These are phyloP conservation scores for Tieghemiomyces parasiticus DNA, from an alignment of 192 early-diverging fungal species.

Conservation along the genomic window DNA sequence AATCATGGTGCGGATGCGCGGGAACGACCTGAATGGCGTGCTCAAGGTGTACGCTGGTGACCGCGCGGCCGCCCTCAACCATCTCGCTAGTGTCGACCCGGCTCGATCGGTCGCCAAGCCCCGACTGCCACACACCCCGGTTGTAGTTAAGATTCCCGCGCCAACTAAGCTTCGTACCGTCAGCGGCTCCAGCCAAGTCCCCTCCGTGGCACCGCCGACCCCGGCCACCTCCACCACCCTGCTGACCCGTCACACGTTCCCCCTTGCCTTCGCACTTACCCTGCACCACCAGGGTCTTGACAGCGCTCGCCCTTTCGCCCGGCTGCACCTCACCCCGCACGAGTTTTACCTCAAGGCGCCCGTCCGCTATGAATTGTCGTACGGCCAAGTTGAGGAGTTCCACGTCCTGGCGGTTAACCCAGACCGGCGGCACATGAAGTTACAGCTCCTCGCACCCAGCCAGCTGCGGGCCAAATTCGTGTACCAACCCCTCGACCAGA, in stretches of 20 bases:
- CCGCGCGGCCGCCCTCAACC: conserved; percentile 13
- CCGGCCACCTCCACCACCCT: conserved; percentile 8
- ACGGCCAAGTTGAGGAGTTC: conserved; percentile 27
- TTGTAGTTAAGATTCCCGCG: not conserved
- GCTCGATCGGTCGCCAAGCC: not conserved
- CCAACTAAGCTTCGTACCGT: not conserved
- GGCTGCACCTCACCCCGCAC: conserved; percentile 23
- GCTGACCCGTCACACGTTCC: conserved; percentile 24
- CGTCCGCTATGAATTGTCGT: conserved; percentile 20
- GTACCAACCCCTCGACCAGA: conserved; percentile 34
- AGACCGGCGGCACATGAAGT: conserved; percentile 27
- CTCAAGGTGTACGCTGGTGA: conserved; percentile 31
- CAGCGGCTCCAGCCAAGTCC: not conserved
- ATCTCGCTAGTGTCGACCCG: too few species aligned
- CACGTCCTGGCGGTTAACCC: conserved; percentile 26
- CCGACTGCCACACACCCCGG: not conserved
- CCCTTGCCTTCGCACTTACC: conserved; percentile 24
- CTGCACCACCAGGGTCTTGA: conserved; percentile 22
- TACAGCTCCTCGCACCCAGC: conserved; percentile 30
- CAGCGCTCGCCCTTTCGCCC: conserved; percentile 25
- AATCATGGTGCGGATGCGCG: conserved; percentile 24
- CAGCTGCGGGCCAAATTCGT: conserved; percentile 32
- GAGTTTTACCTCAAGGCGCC: conserved; percentile 36
- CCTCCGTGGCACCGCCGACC: not conserved
- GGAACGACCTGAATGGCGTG: conserved; percentile 20